Base-by-base conservation (phyloP, 768 basidiomycete genomes). In the Leccinum rimulosum region DNA sequence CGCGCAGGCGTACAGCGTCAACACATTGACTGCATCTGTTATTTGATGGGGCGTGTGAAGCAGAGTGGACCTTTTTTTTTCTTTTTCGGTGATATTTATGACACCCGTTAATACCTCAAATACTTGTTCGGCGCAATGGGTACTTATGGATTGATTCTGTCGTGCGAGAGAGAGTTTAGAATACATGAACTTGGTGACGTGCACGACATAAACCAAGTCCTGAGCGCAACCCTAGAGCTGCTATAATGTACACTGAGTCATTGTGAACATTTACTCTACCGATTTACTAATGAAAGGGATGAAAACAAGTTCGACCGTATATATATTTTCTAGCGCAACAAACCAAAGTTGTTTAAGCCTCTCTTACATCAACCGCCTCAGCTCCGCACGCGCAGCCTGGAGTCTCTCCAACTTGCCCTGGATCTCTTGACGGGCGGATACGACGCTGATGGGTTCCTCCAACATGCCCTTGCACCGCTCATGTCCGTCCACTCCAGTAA, bases 401-500 rank as follows among this genome's bases (percentile, higher is more conserved):
- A 88, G 66, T 50, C 85, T 74, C 58, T 83, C 79, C 61, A 80
- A 63, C 66, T 81, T 84, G 68, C 82, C 82, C 59, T 64, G 53
- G 43, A 85, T 63, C 49, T 84, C 84, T 27, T 75, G 76, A 11
- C 87, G 74, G 25, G 67, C 71, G 3, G 75, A 75, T 0, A 80
- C 74, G 19, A 85, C 61, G 14, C 75, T 68, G 0, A 76, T 73
- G 15, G 72, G 77, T 65, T 89, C 85, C 61, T 80, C 78, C 2
- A 87, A 72, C 51, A 83, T 75, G 36, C 81, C 77, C 59, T 71
- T 69, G 66, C 84, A 88, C 19, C 80, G 81, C 1, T 70, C 65
- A 12, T 70, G 65, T 0, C 77, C 84, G 14, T 84, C 77, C 0
- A 73, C 60, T 1, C 81, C 79, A 12, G 82, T 80, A 49, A 89